Evolutionary conservation across 2,329 filamentous ascomycete genomes (phyloP).

Genomic region (Colletotrichum agaves): DNA sequence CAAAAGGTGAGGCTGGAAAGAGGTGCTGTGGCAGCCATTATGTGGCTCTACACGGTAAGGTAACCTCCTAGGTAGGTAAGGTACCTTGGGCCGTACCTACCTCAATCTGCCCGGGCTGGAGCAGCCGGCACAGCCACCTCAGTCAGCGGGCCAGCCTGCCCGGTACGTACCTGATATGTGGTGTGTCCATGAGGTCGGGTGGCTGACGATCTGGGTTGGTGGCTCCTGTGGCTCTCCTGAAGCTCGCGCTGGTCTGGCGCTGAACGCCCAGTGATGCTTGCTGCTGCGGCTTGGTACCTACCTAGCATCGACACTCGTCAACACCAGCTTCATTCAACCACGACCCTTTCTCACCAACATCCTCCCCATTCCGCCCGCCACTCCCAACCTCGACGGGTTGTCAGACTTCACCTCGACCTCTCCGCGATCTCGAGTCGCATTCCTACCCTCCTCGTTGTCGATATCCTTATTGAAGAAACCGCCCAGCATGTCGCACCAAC

Average conservation of each 20-base stretch:
- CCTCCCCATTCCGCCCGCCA: constrained; percentile 28
- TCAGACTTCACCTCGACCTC: constrained; percentile 1
- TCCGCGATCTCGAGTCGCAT: constrained; percentile 22
- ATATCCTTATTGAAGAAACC: constrained; percentile 30
- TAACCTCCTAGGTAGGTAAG: no score
- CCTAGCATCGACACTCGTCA: constrained; percentile 30
- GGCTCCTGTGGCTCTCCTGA: not conserved
- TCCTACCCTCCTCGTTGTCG: not conserved
- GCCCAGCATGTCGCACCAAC: constrained; percentile 40
- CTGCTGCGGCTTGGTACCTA: constrained; percentile 14
- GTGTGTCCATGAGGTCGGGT: no score
- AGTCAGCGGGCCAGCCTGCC: not conserved
- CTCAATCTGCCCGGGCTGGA: no score
- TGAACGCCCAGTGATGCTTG: constrained; percentile 35
- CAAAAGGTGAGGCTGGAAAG: constrained; percentile 1
- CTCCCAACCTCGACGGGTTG: constrained; percentile 17
- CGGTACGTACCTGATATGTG: no score
- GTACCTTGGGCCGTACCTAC: no score
- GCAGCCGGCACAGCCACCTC: not conserved
- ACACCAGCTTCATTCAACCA: constrained; percentile 35
- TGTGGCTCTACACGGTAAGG: no score
- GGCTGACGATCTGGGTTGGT: no score
- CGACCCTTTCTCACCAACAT: constrained; percentile 3
- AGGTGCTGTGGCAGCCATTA: constrained; percentile 9
- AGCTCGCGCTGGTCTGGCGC: constrained; percentile 21